Conservation (phyloP, 2,329 filamentous ascomycete genomes). For the Elsinoe batatas region DNA sequence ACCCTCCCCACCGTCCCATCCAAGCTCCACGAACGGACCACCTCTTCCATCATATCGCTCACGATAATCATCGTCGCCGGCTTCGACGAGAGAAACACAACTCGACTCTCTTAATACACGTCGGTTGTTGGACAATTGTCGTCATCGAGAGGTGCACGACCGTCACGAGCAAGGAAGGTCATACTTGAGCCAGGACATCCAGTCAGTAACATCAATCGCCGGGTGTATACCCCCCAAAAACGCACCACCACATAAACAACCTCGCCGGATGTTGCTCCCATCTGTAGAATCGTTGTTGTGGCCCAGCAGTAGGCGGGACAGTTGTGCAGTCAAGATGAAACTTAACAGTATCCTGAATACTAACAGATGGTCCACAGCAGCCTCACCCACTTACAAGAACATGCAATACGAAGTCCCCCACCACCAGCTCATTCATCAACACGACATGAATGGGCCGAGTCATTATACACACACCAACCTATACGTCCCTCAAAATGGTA, state of each 20-base stretch:
- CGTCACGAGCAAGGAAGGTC: not conserved
- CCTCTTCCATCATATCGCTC: constrained; percentile 11
- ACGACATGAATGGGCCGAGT: constrained; percentile 18
- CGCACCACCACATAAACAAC: constrained; percentile 1
- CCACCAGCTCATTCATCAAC: constrained; percentile 22
- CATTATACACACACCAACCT: constrained; percentile 33
- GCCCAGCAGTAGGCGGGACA: constrained; percentile 28
- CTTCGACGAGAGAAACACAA: not conserved
- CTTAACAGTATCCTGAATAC: constrained; percentile 29
- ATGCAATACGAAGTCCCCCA: constrained; percentile 32
- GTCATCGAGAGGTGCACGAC: constrained; percentile 1
- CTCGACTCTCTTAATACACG: not conserved
- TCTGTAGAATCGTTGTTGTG: constrained; percentile 18
- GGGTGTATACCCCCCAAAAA: constrained; percentile 6
- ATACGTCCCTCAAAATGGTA: constrained; percentile 39
- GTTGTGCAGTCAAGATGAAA: constrained; percentile 28
- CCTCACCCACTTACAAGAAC: constrained; percentile 23
- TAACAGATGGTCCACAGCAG: constrained; percentile 27
- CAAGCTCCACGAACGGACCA: constrained; percentile 14
- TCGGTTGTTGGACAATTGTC: constrained; percentile 2
- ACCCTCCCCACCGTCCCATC: constrained; percentile 12
- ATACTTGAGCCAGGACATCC: constrained; percentile 12
- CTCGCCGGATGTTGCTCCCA: constrained; percentile 18
- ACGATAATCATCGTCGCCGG: constrained; percentile 11
- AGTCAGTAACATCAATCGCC: constrained; percentile 15